phyloP scores from a whole-genome alignment of 2,329 filamentous ascomycete species.

The Fusarium miscanthi region DNA sequence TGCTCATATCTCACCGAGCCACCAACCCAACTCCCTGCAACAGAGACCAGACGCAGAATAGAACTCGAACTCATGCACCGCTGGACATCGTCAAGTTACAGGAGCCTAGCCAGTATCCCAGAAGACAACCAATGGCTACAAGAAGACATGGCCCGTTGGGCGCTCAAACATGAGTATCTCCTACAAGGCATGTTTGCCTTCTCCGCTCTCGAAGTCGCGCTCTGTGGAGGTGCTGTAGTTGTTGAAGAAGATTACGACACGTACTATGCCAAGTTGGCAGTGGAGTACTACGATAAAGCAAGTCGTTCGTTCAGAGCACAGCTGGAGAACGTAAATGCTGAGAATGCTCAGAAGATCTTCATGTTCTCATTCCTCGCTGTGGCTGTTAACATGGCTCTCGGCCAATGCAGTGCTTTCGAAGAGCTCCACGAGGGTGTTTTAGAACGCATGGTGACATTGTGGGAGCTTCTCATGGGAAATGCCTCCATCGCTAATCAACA shows the following conservation, averaged over 20 bases:
- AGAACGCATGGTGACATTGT: conserved; percentile 31
- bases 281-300: conserved; percentile 43
- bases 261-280: conserved; percentile 36
- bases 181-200: conserved; percentile 51
- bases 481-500: conserved; percentile 31
- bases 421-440: conserved; percentile 30
- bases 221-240: conserved; percentile 32
- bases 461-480: conserved; percentile 38
- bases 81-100: conserved; percentile 60
- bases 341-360: conserved; percentile 40
- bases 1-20: conserved; percentile 36
- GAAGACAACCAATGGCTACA: conserved; percentile 52
- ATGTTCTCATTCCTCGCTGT: conserved; percentile 41
- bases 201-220: conserved; percentile 37
- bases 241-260: conserved; percentile 25
- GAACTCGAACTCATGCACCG: conserved; percentile 65
- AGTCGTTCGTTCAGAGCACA: conserved; percentile 38
- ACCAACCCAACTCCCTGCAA: conserved; percentile 11
- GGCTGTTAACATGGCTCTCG: conserved; percentile 41
- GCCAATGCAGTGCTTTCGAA: conserved; percentile 28
- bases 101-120: conserved; percentile 52
- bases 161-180: conserved; percentile 54
- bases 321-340: conserved; percentile 32
- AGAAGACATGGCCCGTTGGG: conserved; percentile 48
- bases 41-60: conserved; percentile 44